Evolutionary conservation across 1,284 basidiomycete species (phyloP), one percentile per base, ranked within the genome.

Genomic region (Tilletiopsis washingtonensis): DNA sequence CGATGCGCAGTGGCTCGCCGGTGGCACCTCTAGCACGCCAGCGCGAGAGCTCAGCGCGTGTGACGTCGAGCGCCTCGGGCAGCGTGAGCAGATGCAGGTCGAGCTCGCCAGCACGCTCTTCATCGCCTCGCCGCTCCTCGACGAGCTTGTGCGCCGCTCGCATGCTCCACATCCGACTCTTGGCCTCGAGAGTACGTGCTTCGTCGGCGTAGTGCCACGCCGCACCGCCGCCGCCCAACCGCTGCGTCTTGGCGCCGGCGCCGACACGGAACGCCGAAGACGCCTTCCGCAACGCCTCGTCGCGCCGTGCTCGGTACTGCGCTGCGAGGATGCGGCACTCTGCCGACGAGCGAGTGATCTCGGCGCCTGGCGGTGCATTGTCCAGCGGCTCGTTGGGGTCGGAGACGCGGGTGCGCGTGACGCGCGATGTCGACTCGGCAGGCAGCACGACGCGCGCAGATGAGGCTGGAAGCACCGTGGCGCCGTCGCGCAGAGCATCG

Each of bases 71-170:
- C 3, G 73, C 70, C 34, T 75, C 71, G 42, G 69, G 60, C 23
- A 74, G 61, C 19, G 67, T 74, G 15, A 75, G 53, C 12, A 68
- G 65, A 47, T 75, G 74, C 23, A 75, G 52, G 40, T 75, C 74
- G 32, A 75, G 63, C 1, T 47, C 29, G 11, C 38, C 42, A 11
- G 19, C 17, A 14, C 15, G 19, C 46, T 47, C 14, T 27, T 24
- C 12, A 26, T 19, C 44, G 59, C 56, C n/a, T n/a, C n/a, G n/a
- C 19, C 74, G 51, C 29, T 74, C 64, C 11, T 69, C 58, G 1
- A 75, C 70, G 4, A 74, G 55, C 2, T 67, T 67, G 23, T 64
- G 57, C 15, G 74, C 67, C 1, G 63, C 71, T 19, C 67, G 54
- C 19, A 72, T 59, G 7, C 62, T 62, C 71, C 74, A 75, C 6